A percentile compares a stretch with the other conserved stretches of the same genome.
phyloP scores from a whole-genome alignment of 305 asterid species.

The Fraxinus xanthoxyloides region DNA sequence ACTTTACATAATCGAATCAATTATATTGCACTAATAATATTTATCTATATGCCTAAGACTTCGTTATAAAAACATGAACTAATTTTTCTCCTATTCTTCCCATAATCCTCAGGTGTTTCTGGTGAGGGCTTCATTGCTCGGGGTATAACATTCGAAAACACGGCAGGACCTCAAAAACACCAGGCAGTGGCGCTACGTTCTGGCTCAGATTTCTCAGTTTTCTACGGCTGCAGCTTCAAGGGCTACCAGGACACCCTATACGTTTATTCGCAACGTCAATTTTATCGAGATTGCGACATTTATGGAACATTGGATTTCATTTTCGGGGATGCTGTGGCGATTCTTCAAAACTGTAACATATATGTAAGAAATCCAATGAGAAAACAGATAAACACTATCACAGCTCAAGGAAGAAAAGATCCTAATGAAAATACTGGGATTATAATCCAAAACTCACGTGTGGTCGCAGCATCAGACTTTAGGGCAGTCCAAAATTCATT shows the following conservation, averaged over 20 bases:
- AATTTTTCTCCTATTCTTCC: neutral
- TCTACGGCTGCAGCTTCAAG: conserved; percentile 46
- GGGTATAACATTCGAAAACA: conserved; percentile 54
- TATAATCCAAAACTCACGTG: conserved; percentile 35
- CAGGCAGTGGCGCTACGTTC: conserved; percentile 66
- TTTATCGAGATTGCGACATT: conserved; percentile 43
- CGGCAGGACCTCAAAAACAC: conserved; percentile 50
- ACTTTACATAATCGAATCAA: neutral
- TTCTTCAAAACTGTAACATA: conserved; percentile 48
- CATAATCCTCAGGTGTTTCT: conserved; percentile 30
- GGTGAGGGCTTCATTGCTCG: conserved; percentile 50
- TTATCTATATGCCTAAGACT: neutral
- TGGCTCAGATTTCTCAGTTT: conserved; percentile 42
- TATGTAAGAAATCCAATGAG: conserved; percentile 35
- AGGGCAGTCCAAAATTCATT: conserved; percentile 14
- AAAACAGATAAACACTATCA: conserved; percentile 36
- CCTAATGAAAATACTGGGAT: conserved; percentile 50
- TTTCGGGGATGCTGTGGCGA: conserved; percentile 44
- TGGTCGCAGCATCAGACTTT: conserved; percentile 33
- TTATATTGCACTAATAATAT: neutral
- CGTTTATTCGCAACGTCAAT: conserved; percentile 45
- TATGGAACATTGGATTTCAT: conserved; percentile 54
- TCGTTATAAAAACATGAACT: neutral
- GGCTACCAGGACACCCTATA: conserved; percentile 62
- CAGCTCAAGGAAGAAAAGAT: conserved; percentile 44